Conservation (phyloP, 805 yeast species). For the Metschnikowia orientalis region DNA sequence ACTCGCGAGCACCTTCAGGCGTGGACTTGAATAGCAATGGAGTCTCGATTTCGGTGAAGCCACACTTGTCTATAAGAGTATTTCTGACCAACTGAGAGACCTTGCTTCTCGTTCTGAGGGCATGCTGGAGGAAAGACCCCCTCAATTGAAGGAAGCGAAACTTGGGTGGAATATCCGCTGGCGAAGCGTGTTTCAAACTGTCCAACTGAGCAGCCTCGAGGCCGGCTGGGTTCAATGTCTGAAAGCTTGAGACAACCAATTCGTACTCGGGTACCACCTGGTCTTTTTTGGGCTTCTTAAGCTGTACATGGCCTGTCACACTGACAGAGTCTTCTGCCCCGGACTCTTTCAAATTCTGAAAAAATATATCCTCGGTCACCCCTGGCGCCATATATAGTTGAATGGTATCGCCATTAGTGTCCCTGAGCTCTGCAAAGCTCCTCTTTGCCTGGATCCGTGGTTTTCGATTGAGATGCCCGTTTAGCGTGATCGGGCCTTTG, state of each 20-base stretch:
- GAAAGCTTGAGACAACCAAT: slow-evolving; percentile 46
- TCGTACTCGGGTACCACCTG: slow-evolving; percentile 45
- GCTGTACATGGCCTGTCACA: slow-evolving; percentile 51
- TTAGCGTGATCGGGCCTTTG: slow-evolving; percentile 40
- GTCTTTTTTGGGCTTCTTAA: slow-evolving; percentile 23
- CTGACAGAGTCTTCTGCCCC: slow-evolving; percentile 70
- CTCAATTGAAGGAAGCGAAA: slow-evolving; percentile 79
- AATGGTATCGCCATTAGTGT: slow-evolving; percentile 58
- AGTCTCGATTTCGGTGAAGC: slow-evolving; percentile 83
- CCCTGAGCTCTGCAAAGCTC: slow-evolving; percentile 74
- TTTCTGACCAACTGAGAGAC: slow-evolving; percentile 47
- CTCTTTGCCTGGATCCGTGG: slow-evolving; percentile 69
- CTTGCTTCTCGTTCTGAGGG: slow-evolving; percentile 52
- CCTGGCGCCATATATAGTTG: slow-evolving; percentile 47
- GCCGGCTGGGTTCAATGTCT: slow-evolving; percentile 59
- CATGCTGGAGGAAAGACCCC: slow-evolving; percentile 49
- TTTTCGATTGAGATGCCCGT: slow-evolving; percentile 82
- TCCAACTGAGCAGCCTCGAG: slow-evolving; percentile 66
- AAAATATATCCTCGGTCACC: slow-evolving; percentile 35
- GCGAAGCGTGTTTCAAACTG: slow-evolving; percentile 45
- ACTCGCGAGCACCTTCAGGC: slow-evolving; percentile 97
- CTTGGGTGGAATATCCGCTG: slow-evolving; percentile 68
- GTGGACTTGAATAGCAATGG: slow-evolving; percentile 92
- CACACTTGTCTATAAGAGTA: slow-evolving; percentile 31
- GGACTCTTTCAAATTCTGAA: slow-evolving; percentile 42